Conservation (phyloP, 176 grass and related monocot species). For the Carex littledalei region DNA sequence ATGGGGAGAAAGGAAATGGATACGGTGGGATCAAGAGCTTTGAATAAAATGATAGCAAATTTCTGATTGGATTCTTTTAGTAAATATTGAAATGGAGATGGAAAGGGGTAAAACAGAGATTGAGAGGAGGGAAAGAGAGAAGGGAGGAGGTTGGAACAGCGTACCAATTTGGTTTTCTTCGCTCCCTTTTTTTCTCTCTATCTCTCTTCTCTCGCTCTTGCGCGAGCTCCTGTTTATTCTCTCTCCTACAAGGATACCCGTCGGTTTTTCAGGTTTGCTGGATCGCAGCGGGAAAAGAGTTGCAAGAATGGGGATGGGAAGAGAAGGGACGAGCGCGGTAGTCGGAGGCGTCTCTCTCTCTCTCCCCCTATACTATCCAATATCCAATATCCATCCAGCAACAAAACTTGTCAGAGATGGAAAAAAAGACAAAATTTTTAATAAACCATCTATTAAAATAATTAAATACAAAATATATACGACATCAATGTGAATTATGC, state of each 20-base stretch:
- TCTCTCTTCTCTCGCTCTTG: slow-evolving; percentile 29
- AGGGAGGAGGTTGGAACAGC: slow-evolving; percentile 22
- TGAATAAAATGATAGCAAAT: not conserved
- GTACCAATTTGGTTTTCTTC: slow-evolving; percentile 32
- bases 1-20: slow-evolving; percentile 26
- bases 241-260: slow-evolving; percentile 17
- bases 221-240: not conserved
- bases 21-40: slow-evolving; percentile 34
- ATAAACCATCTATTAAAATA: not conserved
- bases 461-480: not conserved
- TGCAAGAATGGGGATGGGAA: not conserved
- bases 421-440: not conserved
- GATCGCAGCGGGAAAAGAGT: not conserved
- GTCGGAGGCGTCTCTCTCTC: slow-evolving; percentile 21
- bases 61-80: not conserved
- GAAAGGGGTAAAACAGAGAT: not conserved
- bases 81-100: not conserved
- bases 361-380: not conserved
- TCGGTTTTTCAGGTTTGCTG: slow-evolving; percentile 25
- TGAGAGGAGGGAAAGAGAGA: not conserved
- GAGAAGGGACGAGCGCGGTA: slow-evolving; percentile 35
- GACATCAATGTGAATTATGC: not conserved
- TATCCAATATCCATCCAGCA: not conserved
- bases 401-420: not conserved
- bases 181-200: slow-evolving; percentile 31